These are phyloP conservation scores for Diaporthe ilicicola DNA, from an alignment of 2,329 filamentous ascomycete species.

Conservation along the genomic window DNA sequence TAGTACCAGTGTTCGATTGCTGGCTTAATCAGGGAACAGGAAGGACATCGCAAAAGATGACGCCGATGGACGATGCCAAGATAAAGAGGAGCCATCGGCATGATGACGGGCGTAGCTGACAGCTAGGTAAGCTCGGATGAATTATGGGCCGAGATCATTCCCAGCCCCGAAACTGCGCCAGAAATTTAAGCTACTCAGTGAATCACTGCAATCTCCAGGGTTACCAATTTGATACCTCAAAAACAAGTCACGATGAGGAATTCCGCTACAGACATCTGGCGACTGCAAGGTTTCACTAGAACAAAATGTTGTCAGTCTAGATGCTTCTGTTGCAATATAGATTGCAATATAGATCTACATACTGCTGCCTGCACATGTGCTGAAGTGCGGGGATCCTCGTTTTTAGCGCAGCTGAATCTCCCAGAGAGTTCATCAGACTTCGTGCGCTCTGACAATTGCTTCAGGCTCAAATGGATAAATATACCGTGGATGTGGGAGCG, in stretches of 20 bases:
- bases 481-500: too few species aligned
- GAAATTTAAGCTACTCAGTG: neutral
- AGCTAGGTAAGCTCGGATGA: slow-evolving; percentile 4
- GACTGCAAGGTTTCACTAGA: neutral
- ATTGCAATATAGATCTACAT: too few species aligned
- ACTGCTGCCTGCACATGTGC: too few species aligned
- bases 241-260: neutral
- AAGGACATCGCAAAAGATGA: neutral
- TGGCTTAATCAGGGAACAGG: neutral
- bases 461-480: too few species aligned
- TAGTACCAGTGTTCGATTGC: neutral
- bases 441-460: too few species aligned
- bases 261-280: neutral
- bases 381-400: neutral
- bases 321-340: too few species aligned
- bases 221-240: too few species aligned
- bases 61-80: neutral
- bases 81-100: neutral
- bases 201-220: too few species aligned
- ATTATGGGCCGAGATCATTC: neutral
- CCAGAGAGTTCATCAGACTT: too few species aligned
- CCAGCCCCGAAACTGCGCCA: neutral
- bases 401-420: too few species aligned
- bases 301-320: too few species aligned
- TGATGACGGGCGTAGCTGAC: neutral